Evolutionary conservation across 2,329 filamentous ascomycete genomes (phyloP), one percentile per base, ranked within the genome.

Genomic region (Pseudofabraea citricarpa): DNA sequence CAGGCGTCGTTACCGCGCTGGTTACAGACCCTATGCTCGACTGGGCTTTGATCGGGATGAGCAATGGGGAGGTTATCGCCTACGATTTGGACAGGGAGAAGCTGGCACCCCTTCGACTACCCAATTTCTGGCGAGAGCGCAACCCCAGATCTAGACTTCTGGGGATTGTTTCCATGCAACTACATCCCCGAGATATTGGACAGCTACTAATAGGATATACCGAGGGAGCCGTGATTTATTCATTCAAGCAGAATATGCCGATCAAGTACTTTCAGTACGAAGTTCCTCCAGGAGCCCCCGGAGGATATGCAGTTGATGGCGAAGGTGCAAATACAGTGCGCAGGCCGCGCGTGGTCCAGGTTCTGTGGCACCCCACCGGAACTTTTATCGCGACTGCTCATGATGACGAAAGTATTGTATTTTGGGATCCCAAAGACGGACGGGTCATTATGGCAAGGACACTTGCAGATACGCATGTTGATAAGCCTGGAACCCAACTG

Each of bases 341-440:
- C 40, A 79, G 74, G 54, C 93, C 91, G 12, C 79, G 76, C 45
- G 66, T 97, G 48, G 88, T 83, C 1, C 87, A 95, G 54, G 90
- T 89, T 1, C 64, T 91, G 13, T 98, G 91, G 90, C 93, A 98
- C 67, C 93, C 93, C 0, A 95, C 88, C 1, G 93, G 60, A 23
- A 62, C 57, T 19, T 63, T 63, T 36, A 49, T 62, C 43, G 52
- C 49, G 9, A 59, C 54, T 10, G 57, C 55, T 12, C 51, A 62
- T 47, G 56, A 61, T 44, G 93, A 98, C 61, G 85, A 86, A 24
- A 95, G 88, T 55, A 70, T 98, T 36, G 91, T 95, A 0, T 85
- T 97, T 54, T 98, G 91, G 90, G 93, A 98, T 63, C 72, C 85
- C 1, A 94, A 90, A 56, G 91, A 97, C 59, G 89, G 88, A 6